Evolutionary conservation across 2,329 filamentous ascomycete genomes (phyloP).

Genomic region (Botrytis squamosa): DNA sequence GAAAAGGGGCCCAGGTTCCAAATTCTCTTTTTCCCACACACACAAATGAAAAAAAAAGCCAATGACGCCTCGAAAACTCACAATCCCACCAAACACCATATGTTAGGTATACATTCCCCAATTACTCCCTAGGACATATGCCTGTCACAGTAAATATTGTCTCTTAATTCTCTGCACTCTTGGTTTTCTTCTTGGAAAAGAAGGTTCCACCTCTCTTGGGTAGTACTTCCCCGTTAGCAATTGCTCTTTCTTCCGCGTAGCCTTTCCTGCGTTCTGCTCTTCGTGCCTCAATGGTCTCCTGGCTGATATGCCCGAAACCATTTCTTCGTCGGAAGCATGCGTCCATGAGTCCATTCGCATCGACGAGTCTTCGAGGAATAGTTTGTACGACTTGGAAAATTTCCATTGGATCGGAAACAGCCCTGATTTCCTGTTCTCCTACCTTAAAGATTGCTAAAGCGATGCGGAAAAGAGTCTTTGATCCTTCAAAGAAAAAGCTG

Average conservation of each 20-base stretch:
- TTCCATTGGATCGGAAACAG: conserved; percentile 84
- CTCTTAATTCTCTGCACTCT: conserved; percentile 5
- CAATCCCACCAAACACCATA: conserved; percentile 14
- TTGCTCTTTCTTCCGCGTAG: conserved; percentile 39
- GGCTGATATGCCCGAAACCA: conserved; percentile 77
- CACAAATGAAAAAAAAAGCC: conserved; percentile 5
- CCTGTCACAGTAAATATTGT: not conserved
- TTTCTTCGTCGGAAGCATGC: conserved; percentile 78
- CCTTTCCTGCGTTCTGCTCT: conserved; percentile 63
- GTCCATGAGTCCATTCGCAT: conserved; percentile 80
- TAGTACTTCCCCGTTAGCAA: conserved; percentile 25
- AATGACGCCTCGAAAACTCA: not conserved
- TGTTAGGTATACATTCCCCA: conserved; percentile 11
- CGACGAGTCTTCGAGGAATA: conserved; percentile 75
- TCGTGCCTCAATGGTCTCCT: conserved; percentile 76
- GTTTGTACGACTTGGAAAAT: conserved; percentile 93
- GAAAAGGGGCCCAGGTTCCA: conserved; percentile 6
- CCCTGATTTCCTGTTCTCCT: conserved; percentile 76
- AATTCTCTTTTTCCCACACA: conserved; percentile 19
- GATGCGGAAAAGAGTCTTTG: conserved; percentile 89
- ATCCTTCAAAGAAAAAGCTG: conserved; percentile 92
- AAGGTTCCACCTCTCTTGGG: conserved; percentile 17
- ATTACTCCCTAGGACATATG: conserved; percentile 13
- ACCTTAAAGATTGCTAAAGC: conserved; percentile 89
- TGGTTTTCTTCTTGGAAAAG: conserved; percentile 18